These are phyloP conservation scores for Talaromyces nanjingensis DNA, from an alignment of 495 filamentous ascomycete species.

Conservation along the genomic window DNA sequence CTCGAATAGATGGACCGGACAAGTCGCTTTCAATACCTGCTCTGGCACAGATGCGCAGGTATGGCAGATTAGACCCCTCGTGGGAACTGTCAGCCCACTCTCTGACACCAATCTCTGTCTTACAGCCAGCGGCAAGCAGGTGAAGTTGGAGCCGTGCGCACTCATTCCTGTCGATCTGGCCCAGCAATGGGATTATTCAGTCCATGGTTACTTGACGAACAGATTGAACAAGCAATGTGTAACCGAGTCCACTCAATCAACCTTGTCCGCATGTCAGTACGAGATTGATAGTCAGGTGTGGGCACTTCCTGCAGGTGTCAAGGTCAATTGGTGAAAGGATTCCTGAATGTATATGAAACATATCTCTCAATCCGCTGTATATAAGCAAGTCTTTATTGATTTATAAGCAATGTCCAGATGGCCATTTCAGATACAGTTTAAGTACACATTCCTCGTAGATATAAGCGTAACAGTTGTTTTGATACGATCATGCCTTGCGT, in stretches of 20 bases:
- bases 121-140: not conserved
- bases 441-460: not conserved
- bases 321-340: conserved; percentile 5
- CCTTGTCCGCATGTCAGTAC: not conserved
- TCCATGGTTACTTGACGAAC: conserved; percentile 7
- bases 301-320: conserved; percentile 7
- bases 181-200: conserved; percentile 9
- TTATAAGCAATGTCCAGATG: not conserved
- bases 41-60: conserved; percentile 19
- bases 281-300: conserved; percentile 9
- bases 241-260: conserved; percentile 1
- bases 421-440: not conserved
- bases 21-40: conserved; percentile 19
- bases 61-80: conserved; percentile 17
- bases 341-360: not conserved
- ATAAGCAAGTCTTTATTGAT: not conserved
- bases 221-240: conserved; percentile 1
- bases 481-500: not conserved
- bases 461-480: not conserved
- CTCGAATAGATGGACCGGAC: not conserved
- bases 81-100: conserved; percentile 6
- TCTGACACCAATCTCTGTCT: conserved; percentile 5
- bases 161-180: not conserved
- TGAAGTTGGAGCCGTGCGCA: not conserved
- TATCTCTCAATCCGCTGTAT: not conserved